Conservation (phyloP, 805 yeast species). For the Candida tibetensis region DNA sequence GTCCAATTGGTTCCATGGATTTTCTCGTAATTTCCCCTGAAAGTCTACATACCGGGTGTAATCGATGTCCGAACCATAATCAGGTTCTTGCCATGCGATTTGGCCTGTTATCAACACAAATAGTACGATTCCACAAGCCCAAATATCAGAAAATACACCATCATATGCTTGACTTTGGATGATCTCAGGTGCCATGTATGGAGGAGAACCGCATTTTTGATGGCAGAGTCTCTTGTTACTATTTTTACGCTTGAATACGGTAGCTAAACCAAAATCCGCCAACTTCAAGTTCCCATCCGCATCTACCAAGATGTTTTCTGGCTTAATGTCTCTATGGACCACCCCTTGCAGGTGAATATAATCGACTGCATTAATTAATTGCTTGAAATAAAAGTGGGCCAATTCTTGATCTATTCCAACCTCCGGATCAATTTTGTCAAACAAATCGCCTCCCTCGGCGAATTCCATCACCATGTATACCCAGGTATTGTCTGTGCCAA, state of each 20-base stretch:
- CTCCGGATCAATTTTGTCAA: conserved; percentile 78
- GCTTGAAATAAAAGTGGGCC: conserved; percentile 68
- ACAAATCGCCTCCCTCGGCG: conserved; percentile 73
- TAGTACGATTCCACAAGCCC: conserved; percentile 68
- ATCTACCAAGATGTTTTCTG: conserved; percentile 83
- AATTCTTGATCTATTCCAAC: conserved; percentile 63
- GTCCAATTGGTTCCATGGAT: conserved; percentile 52
- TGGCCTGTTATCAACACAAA: conserved; percentile 64
- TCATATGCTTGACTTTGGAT: conserved; percentile 47
- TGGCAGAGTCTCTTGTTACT: conserved; percentile 40
- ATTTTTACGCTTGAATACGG: conserved; percentile 44
- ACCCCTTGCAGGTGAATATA: conserved; percentile 44
- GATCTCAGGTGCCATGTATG: conserved; percentile 78
- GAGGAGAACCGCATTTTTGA: conserved; percentile 70
- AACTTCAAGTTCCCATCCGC: conserved; percentile 73
- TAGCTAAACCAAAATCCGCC: conserved; percentile 75
- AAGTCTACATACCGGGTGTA: not conserved
- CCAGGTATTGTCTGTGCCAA: conserved; percentile 55
- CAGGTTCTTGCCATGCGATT: conserved; percentile 74
- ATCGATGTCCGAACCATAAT: conserved; percentile 37
- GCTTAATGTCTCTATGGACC: conserved; percentile 88
- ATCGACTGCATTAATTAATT: conserved; percentile 57
- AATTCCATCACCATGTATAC: conserved; percentile 66
- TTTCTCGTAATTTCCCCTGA: not conserved
- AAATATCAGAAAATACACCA: conserved; percentile 57